A percentile compares a stretch with the other conserved stretches of the same genome.
Conservation (phyloP, 2,329 filamentous ascomycete genomes). For the Ceratocystis smalleyi region DNA sequence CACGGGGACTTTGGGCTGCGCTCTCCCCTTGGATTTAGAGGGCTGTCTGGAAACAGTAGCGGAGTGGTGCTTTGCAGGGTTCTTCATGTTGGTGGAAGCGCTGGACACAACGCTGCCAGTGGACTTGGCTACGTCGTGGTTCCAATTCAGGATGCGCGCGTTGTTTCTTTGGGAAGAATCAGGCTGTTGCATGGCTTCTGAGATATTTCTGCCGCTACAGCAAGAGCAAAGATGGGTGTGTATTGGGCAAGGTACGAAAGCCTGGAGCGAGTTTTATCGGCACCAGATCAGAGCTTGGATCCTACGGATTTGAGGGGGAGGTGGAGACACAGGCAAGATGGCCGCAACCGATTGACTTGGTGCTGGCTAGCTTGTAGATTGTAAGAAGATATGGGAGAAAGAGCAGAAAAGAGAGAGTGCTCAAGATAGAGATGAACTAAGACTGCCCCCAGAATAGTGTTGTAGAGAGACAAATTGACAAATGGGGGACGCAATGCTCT, state of each 20-base stretch:
- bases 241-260: neutral
- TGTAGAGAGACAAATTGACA: no score
- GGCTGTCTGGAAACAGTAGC: neutral
- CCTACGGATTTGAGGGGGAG: neutral
- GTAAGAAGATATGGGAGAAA: conserved; percentile 7
- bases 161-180: conserved; percentile 22
- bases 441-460: no score
- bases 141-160: conserved; percentile 35
- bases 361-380: neutral
- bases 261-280: neutral
- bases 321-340: conserved; percentile 8
- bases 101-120: conserved; percentile 6
- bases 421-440: no score
- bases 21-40: neutral
- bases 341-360: conserved; percentile 4
- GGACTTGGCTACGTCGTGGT: conserved; percentile 29
- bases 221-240: conserved; percentile 39
- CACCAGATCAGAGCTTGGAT: conserved; percentile 5
- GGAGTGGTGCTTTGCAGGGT: conserved; percentile 7
- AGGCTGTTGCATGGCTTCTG: conserved; percentile 55
- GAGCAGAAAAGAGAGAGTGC: conserved; percentile 7
- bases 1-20: neutral
- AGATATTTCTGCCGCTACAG: conserved; percentile 70
- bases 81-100: conserved; percentile 3
- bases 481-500: conserved; percentile 30